phyloP scores from a whole-genome alignment of 2,329 filamentous ascomycete species.

The Fusarium oxysporum region DNA sequence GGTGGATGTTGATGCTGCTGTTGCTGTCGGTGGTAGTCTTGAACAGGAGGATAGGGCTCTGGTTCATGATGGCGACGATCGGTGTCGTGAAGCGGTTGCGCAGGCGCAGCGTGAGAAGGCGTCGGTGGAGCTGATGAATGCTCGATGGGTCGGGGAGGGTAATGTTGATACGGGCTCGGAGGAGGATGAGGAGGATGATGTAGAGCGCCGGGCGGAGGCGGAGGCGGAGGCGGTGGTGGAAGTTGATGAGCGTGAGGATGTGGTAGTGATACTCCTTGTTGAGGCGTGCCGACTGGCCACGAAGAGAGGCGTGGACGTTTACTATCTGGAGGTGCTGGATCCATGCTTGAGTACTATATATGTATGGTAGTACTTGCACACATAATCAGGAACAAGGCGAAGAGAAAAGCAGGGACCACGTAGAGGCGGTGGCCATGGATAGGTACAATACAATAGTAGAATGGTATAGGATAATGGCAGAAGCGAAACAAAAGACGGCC shows the following conservation, averaged over 20 bases:
- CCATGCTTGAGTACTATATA: constrained; percentile 65
- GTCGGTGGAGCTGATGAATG: constrained; percentile 49
- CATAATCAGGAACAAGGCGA: constrained; percentile 53
- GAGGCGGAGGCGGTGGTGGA: constrained; percentile 44
- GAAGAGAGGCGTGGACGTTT: constrained; percentile 69
- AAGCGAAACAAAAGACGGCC: constrained; percentile 45
- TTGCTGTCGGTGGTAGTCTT: constrained; percentile 60
- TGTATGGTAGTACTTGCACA: constrained; percentile 51
- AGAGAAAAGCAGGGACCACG: constrained; percentile 53
- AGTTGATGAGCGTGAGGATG: constrained; percentile 49
- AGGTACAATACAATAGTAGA: constrained; percentile 27
- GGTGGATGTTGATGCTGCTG: constrained; percentile 11
- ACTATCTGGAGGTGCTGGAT: constrained; percentile 67
- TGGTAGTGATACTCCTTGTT: constrained; percentile 61
- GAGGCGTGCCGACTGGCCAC: constrained; percentile 62
- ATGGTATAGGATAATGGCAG: constrained; percentile 37
- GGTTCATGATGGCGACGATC: constrained; percentile 69
- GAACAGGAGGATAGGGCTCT: constrained; percentile 65
- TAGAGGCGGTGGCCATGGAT: constrained; percentile 52
- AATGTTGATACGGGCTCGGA: constrained; percentile 56
- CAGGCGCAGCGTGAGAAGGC: constrained; percentile 47
- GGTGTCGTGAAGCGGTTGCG: constrained; percentile 53
- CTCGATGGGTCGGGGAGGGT: constrained; percentile 50
- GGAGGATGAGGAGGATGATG: constrained; percentile 47
- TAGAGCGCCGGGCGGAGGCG: constrained; percentile 42